Evolutionary conservation across 2,329 filamentous ascomycete genomes (phyloP).

Genomic region (Nemania sp.): DNA sequence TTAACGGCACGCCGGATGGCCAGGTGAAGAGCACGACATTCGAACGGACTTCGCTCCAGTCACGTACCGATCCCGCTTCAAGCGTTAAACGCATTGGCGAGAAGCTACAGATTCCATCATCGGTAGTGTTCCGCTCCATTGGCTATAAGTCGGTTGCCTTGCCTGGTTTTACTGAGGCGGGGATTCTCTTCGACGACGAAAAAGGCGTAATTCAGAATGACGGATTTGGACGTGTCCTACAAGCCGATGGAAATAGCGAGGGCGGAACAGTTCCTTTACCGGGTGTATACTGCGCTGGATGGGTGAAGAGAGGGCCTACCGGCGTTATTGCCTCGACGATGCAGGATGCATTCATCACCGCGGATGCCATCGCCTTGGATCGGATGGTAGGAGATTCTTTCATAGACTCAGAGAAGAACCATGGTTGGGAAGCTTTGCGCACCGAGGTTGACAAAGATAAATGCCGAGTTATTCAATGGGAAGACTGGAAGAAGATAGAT

Average conservation of each 20-base stretch:
- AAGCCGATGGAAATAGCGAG: conserved; percentile 50
- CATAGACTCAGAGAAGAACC: conserved; percentile 46
- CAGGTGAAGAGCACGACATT: conserved; percentile 76
- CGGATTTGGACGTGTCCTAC: conserved; percentile 76
- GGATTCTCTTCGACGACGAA: conserved; percentile 80
- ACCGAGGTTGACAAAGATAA: conserved; percentile 67
- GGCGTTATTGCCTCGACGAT: conserved; percentile 97
- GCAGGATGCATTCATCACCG: conserved; percentile 92
- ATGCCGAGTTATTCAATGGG: conserved; percentile 78
- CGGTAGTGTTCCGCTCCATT: conserved; percentile 90
- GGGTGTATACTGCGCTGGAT: conserved; percentile 92
- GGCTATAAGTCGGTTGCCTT: conserved; percentile 89
- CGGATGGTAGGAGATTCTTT: conserved; percentile 66
- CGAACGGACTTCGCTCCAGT: conserved; percentile 67
- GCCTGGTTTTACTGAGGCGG: conserved; percentile 77
- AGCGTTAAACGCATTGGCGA: conserved; percentile 63
- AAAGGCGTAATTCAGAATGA: conserved; percentile 87
- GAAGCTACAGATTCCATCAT: conserved; percentile 68
- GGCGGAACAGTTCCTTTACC: conserved; percentile 61
- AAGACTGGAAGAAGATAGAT: conserved; percentile 88
- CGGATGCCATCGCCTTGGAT: conserved; percentile 84
- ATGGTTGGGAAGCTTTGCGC: conserved; percentile 83
- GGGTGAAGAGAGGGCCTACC: conserved; percentile 95
- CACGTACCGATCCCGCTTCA: conserved; percentile 65
- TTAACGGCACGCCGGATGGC: conserved; percentile 64